Evolutionary conservation across 2,329 filamentous ascomycete species (phyloP).

Genomic region (Trichoderma koningii): DNA sequence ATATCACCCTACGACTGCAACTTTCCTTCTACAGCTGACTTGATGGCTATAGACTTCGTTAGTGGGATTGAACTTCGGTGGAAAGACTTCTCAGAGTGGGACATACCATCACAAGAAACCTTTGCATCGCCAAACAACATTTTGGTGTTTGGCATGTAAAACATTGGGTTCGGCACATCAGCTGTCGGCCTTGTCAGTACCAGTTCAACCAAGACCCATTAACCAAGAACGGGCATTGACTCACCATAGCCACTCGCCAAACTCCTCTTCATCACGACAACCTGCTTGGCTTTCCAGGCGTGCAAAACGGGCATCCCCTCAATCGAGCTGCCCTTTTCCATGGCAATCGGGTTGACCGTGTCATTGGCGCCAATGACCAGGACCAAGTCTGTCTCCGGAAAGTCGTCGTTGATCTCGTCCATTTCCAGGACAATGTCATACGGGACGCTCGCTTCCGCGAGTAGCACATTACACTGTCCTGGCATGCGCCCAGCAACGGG

Average conservation of each 20-base stretch:
- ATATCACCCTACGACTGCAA: conserved; percentile 27
- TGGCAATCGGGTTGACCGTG: conserved; percentile 85
- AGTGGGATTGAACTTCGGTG: conserved; percentile 22
- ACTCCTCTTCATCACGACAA: conserved; percentile 89
- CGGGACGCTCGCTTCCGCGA: conserved; percentile 83
- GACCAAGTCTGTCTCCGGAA: conserved; percentile 79
- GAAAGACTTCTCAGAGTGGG: no score
- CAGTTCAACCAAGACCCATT: neutral
- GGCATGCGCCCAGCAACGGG: conserved; percentile 91
- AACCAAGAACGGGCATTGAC: conserved; percentile 36
- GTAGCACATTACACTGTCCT: conserved; percentile 86
- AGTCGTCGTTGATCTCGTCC: conserved; percentile 96
- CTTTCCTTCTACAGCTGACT: conserved; percentile 45
- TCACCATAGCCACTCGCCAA: conserved; percentile 84
- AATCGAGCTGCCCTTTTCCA: conserved; percentile 81
- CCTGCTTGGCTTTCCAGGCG: conserved; percentile 92
- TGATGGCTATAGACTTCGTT: conserved; percentile 42
- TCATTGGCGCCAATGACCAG: conserved; percentile 92
- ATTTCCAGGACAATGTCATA: conserved; percentile 94
- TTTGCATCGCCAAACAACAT: conserved; percentile 94
- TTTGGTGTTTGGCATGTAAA: conserved; percentile 84
- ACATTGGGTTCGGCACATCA: conserved; percentile 91
- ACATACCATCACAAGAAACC: conserved; percentile 74
- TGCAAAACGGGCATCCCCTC: conserved; percentile 92
- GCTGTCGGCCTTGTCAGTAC: conserved; percentile 49